Evolutionary conservation across 768 basidiomycete species (phyloP), one percentile per base, ranked within the genome.

Genomic region (Glaciozyma martinii): DNA sequence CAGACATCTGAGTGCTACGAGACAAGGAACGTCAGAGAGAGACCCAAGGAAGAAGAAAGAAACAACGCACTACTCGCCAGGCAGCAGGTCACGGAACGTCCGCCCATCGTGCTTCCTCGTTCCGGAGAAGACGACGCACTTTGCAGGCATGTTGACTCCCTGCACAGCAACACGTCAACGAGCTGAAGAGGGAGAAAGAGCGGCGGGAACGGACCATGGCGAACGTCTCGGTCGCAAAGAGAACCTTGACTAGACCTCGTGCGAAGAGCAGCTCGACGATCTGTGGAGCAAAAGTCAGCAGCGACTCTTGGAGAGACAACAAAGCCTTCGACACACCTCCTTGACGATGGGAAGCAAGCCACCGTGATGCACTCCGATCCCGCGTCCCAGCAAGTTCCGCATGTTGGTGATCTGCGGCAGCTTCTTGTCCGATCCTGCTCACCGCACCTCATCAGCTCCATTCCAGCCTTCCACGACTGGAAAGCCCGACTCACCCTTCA

Each of bases 91-190:
- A 65, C 95, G 84, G 80, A 99, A 99, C 70, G 78, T 86, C 33
- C 85, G 83, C 7, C 95, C 95, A 70, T 99, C 95, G 74, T 98
- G 94, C 75, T 99, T 99, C 53, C 91, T 82, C 59, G 88, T 93
- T 53, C 83, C 85, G 5, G 95, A 93, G 77, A 97, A 99, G 10
- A 97, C 95, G 5, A 99, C 95, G 72, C 87, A 92, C 80, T 85
- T 88, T 3, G 95, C 90, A 25, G 95, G 95, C 95, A 99, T 99
- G 77, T 99, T 99, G 61, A 99, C 95, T 56, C 95, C 95, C 93
- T 97, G 66, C 13, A 60, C 9, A 13, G 16, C 19, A 13, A 9
- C 25, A 43, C 32, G 54, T 52, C 29, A 58, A 63, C 47, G 40
- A 40, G 49, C 12, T 7, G 29, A n/a, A 30, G 25, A 25, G 33